Evolutionary conservation across 1,284 basidiomycete species (phyloP), one percentile per base, ranked within the genome.

Genomic region (Cryptococcus sp.): DNA sequence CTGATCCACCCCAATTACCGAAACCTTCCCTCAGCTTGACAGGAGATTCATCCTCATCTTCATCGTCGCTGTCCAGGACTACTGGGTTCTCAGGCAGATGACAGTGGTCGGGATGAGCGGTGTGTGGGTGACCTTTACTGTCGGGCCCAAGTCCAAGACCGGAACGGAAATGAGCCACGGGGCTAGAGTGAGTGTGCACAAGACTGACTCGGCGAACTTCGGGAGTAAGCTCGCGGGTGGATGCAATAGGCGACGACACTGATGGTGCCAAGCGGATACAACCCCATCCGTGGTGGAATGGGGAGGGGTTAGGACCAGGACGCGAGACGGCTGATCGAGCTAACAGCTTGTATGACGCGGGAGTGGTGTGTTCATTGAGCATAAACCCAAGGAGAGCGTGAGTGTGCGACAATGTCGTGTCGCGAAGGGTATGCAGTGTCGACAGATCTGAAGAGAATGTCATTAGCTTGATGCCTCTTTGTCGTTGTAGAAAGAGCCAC

Each of bases 371-470:
- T 17, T 58, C 58, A 22, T 66, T 55, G 37, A 64, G 63, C 29
- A 79, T 63, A 60, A 75, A 68, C 26, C 65, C 64, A 37, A 79
- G 58, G 19, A 79, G 60, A 22, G 66, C 54, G 59, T 79, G 77
- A 25, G 73, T 72, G 57, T 75, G 74, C 10, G 66, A 63, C 13
- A 79, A 63, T 13, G 77, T 79, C 56, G 65, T 72, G 64, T 79
- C 77, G 23, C 77, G 73, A 37, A 79, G 58, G 1, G 74, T 66
- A 52, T 78, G 76, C 50, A 79, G 65, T 10, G 77, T 78, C 11
- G 75, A 76, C 8, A 78, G 66, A 62, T 79, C 77, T 75, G 62
- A 6, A n/a, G 3, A 34, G 29, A 7, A 13, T 34, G 29, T 34
- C 29, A 34, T 10, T 13, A 10, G 29, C 8, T 34, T 34, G n/a